Conservation (phyloP, 2,329 filamentous ascomycete species). For the Fusarium sp. region DNA sequence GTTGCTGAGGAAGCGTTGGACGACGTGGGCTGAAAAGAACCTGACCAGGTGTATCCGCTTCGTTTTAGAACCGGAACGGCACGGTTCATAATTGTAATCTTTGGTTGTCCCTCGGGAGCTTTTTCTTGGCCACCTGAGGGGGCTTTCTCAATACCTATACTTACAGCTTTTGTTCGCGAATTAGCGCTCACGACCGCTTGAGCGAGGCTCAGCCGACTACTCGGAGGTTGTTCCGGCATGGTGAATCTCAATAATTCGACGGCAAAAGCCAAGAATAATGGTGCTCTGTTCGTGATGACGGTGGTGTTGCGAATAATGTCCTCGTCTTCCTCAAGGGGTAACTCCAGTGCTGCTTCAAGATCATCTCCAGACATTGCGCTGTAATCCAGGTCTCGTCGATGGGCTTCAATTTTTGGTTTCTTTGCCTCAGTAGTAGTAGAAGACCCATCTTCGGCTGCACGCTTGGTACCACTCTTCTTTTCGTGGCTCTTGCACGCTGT, state of each 20-base stretch:
- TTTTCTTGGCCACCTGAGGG: constrained; percentile 75
- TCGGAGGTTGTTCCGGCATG: constrained; percentile 86
- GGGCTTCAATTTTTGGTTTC: constrained; percentile 50
- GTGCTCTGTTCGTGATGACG: constrained; percentile 82
- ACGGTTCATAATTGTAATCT: constrained; percentile 77
- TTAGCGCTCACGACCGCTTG: constrained; percentile 88
- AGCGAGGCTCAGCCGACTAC: constrained; percentile 83
- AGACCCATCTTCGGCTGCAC: constrained; percentile 43
- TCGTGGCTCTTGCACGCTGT: constrained; percentile 66
- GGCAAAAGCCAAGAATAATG: constrained; percentile 84
- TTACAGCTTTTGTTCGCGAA: constrained; percentile 80
- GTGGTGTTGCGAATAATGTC: constrained; percentile 67
- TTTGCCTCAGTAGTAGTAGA: constrained; percentile 42
- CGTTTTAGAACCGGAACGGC: constrained; percentile 81
- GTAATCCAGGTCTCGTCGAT: constrained; percentile 54
- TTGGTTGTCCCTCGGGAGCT: constrained; percentile 81
- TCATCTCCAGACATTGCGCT: constrained; percentile 64
- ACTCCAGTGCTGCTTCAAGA: constrained; percentile 70
- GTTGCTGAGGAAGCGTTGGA: constrained; percentile 36
- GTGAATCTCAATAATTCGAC: constrained; percentile 80
- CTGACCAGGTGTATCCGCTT: constrained; percentile 72
- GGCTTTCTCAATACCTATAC: constrained; percentile 76
- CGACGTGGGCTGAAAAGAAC: constrained; percentile 30
- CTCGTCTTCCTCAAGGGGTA: constrained; percentile 70
- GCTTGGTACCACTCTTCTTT: constrained; percentile 54